phyloP scores from a whole-genome alignment of 306 rosid genomes.

The Prunus mira region DNA sequence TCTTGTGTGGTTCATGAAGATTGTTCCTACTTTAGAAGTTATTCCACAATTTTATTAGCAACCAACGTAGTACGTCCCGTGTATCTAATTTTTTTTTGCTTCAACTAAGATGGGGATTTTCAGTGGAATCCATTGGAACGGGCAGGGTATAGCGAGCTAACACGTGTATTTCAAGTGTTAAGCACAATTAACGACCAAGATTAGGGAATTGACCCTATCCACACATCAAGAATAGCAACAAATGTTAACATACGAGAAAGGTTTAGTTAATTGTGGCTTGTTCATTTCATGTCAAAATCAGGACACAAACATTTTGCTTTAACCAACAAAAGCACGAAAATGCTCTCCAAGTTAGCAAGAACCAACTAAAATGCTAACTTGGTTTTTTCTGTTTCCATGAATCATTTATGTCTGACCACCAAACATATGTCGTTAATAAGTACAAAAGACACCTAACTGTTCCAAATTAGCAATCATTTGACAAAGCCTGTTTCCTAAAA shows the following conservation, averaged over 20 bases:
- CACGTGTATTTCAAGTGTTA: background rate
- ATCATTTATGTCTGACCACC: background rate
- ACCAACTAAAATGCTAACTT: background rate
- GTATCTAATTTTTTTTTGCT: background rate
- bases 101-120: background rate
- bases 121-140: too few species aligned
- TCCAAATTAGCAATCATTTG: background rate
- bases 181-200: background rate
- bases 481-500: background rate
- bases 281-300: background rate
- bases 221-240: background rate
- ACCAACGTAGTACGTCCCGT: background rate
- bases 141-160: too few species aligned
- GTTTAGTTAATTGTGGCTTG: background rate
- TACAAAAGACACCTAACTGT: background rate
- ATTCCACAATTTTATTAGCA: background rate
- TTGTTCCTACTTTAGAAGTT: background rate
- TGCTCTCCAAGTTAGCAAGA: background rate
- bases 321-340: background rate
- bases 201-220: background rate
- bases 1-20: background rate
- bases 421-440: background rate
- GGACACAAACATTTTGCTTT: background rate
- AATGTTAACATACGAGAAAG: background rate
- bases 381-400: background rate